Evolutionary conservation across 345 rosid genomes (phyloP).

Genomic region (Pelargonium nanum): DNA sequence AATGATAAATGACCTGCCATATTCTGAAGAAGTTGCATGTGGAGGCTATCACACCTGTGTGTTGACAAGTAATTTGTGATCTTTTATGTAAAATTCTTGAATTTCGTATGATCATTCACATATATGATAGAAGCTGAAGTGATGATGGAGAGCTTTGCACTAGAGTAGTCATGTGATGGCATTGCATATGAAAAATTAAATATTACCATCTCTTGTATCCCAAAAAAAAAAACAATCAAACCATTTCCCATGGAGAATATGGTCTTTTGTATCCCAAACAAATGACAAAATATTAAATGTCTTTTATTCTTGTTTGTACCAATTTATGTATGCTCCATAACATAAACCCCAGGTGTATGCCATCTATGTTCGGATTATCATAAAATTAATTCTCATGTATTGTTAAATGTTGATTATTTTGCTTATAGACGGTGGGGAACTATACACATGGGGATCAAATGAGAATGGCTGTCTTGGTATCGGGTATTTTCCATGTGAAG

Average conservation of each 20-base stretch:
- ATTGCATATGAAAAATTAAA: too few species aligned
- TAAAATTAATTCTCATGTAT: conserved; percentile 4
- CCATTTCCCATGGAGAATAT: too few species aligned
- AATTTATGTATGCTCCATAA: not conserved
- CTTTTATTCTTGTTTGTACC: not conserved
- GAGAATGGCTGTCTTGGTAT: conserved; percentile 94
- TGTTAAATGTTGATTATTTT: not conserved
- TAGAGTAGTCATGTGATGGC: too few species aligned
- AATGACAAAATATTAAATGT: too few species aligned
- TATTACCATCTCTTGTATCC: too few species aligned
- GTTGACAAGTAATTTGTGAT: conserved; percentile 50
- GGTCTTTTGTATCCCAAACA: too few species aligned
- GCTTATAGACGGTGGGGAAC: conserved; percentile 60
- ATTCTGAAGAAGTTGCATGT: conserved; percentile 67
- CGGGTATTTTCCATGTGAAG: conserved; percentile 31
- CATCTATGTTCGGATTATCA: not conserved
- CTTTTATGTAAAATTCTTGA: not conserved
- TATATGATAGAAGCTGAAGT: not conserved
- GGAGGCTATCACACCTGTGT: conserved; percentile 94
- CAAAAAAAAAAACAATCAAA: too few species aligned
- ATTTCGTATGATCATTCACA: not conserved
- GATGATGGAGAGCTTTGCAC: not conserved
- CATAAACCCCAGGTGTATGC: not conserved
- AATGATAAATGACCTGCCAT: conserved; percentile 42
- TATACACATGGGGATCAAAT: conserved; percentile 82